phyloP scores from a whole-genome alignment of 331 rosid genomes.

The Acacia concinna region DNA sequence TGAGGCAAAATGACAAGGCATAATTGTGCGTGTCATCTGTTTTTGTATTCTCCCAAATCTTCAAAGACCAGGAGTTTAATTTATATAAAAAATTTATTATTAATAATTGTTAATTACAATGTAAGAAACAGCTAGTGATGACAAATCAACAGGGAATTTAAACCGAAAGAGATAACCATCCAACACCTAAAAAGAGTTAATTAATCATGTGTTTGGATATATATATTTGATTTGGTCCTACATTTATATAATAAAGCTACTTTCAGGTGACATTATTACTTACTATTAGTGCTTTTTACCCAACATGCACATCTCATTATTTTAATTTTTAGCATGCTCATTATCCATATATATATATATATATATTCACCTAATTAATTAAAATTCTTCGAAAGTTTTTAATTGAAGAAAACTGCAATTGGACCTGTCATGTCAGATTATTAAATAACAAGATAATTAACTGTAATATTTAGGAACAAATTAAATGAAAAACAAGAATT shows the following conservation, averaged over 20 bases:
- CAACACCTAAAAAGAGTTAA: slow-evolving; percentile 27
- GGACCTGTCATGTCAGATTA: slow-evolving; percentile 33
- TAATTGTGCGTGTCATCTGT: background rate
- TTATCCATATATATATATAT: background rate
- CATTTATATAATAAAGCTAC: slow-evolving; percentile 11
- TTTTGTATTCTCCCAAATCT: background rate
- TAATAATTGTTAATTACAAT: background rate
- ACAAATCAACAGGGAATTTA: slow-evolving; percentile 23
- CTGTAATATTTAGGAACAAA: background rate
- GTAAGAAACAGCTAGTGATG: slow-evolving; percentile 13
- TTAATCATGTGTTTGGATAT: background rate
- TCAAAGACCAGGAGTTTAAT: no score
- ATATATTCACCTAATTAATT: slow-evolving; percentile 5
- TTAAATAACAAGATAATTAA: slow-evolving; percentile 14
- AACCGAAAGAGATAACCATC: slow-evolving; percentile 9
- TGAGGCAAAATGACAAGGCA: slow-evolving; percentile 27
- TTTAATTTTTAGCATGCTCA: slow-evolving; percentile 16
- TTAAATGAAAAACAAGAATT: slow-evolving; percentile 11
- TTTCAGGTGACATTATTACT: slow-evolving; percentile 28
- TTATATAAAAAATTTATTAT: no score
- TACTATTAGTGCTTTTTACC: slow-evolving; percentile 36
- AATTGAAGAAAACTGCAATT: slow-evolving; percentile 24
- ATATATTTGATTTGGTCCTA: slow-evolving; percentile 32
- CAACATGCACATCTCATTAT: slow-evolving; percentile 34
- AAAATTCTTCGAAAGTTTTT: background rate